Evolutionary conservation across 2,329 filamentous ascomycete species (phyloP).

Genomic region (Daldinia eschscholtzii): DNA sequence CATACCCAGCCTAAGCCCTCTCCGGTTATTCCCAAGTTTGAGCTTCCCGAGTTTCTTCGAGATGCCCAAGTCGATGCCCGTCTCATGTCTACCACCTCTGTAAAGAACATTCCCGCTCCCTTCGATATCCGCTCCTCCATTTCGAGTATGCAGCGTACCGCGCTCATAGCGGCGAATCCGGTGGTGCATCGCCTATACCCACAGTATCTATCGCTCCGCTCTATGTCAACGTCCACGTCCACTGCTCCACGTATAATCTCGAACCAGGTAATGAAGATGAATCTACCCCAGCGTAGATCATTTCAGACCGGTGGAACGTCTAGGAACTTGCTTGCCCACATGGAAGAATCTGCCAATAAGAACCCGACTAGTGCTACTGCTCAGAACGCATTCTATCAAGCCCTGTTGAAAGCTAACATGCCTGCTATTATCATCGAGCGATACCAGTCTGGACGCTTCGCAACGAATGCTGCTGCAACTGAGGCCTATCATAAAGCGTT

Average conservation of each 20-base stretch:
- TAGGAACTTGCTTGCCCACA: constrained; percentile 79
- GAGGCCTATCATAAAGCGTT: constrained; percentile 83
- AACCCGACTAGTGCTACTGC: constrained; percentile 88
- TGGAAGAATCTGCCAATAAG: constrained; percentile 93
- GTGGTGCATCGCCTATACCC: constrained; percentile 46
- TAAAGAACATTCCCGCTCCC: constrained; percentile 44
- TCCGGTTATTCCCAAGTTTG: constrained; percentile 35
- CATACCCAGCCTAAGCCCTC: constrained; percentile 31
- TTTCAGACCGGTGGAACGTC: constrained; percentile 66
- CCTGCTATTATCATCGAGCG: constrained; percentile 91
- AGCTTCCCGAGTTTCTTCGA: constrained; percentile 55
- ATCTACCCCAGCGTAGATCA: constrained; percentile 50
- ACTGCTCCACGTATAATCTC: constrained; percentile 39
- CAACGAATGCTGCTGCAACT: constrained; percentile 82
- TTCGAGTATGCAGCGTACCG: constrained; percentile 49
- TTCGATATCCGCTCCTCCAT: constrained; percentile 53
- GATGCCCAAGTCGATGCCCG: constrained; percentile 44
- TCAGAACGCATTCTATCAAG: constrained; percentile 94
- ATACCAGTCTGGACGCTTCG: constrained; percentile 88
- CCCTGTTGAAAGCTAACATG: constrained; percentile 91
- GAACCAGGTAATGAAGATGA: constrained; percentile 33
- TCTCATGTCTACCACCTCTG: constrained; percentile 30
- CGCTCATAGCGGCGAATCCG: constrained; percentile 51
- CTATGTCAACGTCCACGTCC: constrained; percentile 49
- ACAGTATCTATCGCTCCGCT: constrained; percentile 40